Conservation (phyloP, 2,329 filamentous ascomycete species). For the Cladosporium colombiae region DNA sequence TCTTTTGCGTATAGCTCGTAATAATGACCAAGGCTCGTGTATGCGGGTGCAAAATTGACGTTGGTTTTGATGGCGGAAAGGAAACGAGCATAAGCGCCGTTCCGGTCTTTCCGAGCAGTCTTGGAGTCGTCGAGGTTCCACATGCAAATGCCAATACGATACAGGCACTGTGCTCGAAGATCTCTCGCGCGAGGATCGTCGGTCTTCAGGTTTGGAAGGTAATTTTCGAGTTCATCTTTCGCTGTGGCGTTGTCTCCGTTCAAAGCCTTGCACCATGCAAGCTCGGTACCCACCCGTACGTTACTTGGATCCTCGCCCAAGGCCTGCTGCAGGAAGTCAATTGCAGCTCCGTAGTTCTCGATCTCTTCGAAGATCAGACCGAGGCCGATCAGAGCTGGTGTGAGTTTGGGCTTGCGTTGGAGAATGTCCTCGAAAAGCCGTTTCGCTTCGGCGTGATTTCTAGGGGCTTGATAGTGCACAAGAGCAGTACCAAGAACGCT, state of each 20-base stretch:
- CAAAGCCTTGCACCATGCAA: slow-evolving; percentile 88
- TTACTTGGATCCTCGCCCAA: slow-evolving; percentile 72
- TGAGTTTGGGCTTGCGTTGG: slow-evolving; percentile 71
- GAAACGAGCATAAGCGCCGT: slow-evolving; percentile 80
- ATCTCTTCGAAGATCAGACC: slow-evolving; percentile 93
- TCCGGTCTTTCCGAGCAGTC: slow-evolving; percentile 74
- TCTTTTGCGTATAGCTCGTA: slow-evolving; percentile 91
- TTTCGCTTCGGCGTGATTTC: slow-evolving; percentile 86
- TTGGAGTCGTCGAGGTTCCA: slow-evolving; percentile 81
- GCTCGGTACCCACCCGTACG: slow-evolving; percentile 77
- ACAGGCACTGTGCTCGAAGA: slow-evolving; percentile 81
- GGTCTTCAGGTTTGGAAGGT: slow-evolving; percentile 64
- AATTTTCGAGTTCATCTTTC: slow-evolving; percentile 68
- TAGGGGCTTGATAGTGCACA: slow-evolving; percentile 85
- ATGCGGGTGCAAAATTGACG: slow-evolving; percentile 83
- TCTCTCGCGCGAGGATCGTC: slow-evolving; percentile 64
- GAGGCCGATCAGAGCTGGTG: slow-evolving; percentile 80
- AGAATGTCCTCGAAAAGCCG: slow-evolving; percentile 82
- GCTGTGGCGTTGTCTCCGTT: slow-evolving; percentile 73
- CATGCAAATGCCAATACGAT: slow-evolving; percentile 81
- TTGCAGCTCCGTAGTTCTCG: slow-evolving; percentile 79
- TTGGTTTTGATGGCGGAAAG: slow-evolving; percentile 82
- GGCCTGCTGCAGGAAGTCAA: slow-evolving; percentile 77
- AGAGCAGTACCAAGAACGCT: slow-evolving; percentile 82
- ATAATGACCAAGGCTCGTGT: slow-evolving; percentile 86